These are phyloP conservation scores for Dillenia turbinata DNA, from an alignment of 164 flowering plant species.

Conservation along the genomic window DNA sequence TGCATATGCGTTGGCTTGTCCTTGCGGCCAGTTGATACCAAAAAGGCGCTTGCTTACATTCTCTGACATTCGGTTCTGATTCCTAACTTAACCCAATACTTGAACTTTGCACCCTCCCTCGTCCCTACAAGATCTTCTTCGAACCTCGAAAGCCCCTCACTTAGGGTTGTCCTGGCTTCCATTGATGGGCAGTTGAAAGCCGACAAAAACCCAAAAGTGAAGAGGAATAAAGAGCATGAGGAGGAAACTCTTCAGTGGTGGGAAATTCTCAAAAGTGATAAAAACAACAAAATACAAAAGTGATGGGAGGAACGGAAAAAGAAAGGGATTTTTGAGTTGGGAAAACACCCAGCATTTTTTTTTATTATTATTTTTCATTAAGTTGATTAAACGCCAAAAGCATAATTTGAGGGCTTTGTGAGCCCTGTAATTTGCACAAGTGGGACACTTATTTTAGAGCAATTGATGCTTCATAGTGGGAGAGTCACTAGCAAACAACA, in stretches of 20 bases:
- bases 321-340: slow-evolving; percentile 1
- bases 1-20: background rate
- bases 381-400: too few relatives aligned
- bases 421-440: too few relatives aligned
- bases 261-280: too few relatives aligned
- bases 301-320: background rate
- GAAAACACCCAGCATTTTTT: too few relatives aligned
- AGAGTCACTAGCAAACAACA: too few relatives aligned
- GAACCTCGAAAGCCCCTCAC: slow-evolving; percentile 11
- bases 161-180: slow-evolving; percentile 1
- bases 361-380: too few relatives aligned
- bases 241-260: too few relatives aligned
- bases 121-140: slow-evolving; percentile 19
- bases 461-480: too few relatives aligned
- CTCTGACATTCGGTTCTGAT: background rate
- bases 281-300: too few relatives aligned
- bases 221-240: background rate
- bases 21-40: background rate
- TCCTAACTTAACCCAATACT: background rate
- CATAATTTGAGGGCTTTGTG: too few relatives aligned
- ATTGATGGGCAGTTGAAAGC: slow-evolving; percentile 11
- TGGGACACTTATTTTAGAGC: too few relatives aligned
- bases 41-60: slow-evolving; percentile 1
- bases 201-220: slow-evolving; percentile 1
- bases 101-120: slow-evolving; percentile 8